These are phyloP conservation scores for Amanita muscaria DNA, from an alignment of 768 basidiomycete species.

Conservation along the genomic window DNA sequence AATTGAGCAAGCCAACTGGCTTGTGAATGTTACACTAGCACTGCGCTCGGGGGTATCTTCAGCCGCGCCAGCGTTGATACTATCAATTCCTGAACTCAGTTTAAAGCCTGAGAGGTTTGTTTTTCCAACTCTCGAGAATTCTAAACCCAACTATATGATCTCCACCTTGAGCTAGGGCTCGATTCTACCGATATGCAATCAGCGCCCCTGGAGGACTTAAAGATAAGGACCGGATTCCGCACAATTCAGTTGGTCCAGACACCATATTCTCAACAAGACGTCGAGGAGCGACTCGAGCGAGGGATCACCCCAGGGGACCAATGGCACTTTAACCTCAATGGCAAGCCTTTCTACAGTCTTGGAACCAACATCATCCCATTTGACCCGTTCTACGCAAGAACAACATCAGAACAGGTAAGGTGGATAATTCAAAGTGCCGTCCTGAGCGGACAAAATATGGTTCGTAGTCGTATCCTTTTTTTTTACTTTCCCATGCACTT, in stretches of 20 bases:
- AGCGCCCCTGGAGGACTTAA: slow-evolving; percentile 25
- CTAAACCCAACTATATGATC: slow-evolving; percentile 37
- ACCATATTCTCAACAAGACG: slow-evolving; percentile 35
- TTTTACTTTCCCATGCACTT: too few species aligned
- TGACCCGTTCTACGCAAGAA: slow-evolving; percentile 50
- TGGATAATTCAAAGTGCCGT: slow-evolving; percentile 52
- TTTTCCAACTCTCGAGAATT: slow-evolving; percentile 16
- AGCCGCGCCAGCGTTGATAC: slow-evolving; percentile 26
- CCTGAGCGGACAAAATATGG: slow-evolving; percentile 51
- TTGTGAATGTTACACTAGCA: slow-evolving; percentile 44
- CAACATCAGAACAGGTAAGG: slow-evolving; percentile 37
- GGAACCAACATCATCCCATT: slow-evolving; percentile 56
- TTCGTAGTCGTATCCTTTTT: too few species aligned
- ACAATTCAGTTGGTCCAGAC: slow-evolving; percentile 45
- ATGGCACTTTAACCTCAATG: slow-evolving; percentile 54
- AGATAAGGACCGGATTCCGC: slow-evolving; percentile 45
- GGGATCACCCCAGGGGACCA: slow-evolving; percentile 53
- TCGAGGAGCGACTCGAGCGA: slow-evolving; percentile 28
- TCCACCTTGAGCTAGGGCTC: slow-evolving; percentile 34
- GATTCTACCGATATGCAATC: slow-evolving; percentile 7
- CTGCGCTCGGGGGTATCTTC: slow-evolving; percentile 33
- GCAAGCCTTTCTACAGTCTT: slow-evolving; percentile 43
- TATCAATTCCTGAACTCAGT: slow-evolving; percentile 40
- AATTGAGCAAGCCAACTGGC: slow-evolving; percentile 42
- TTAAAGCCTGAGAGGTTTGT: slow-evolving; percentile 28